A percentile compares a stretch with the other conserved stretches of the same genome.
phyloP scores from a whole-genome alignment of 2,329 filamentous ascomycete genomes.

The Aspergillus sp. region DNA sequence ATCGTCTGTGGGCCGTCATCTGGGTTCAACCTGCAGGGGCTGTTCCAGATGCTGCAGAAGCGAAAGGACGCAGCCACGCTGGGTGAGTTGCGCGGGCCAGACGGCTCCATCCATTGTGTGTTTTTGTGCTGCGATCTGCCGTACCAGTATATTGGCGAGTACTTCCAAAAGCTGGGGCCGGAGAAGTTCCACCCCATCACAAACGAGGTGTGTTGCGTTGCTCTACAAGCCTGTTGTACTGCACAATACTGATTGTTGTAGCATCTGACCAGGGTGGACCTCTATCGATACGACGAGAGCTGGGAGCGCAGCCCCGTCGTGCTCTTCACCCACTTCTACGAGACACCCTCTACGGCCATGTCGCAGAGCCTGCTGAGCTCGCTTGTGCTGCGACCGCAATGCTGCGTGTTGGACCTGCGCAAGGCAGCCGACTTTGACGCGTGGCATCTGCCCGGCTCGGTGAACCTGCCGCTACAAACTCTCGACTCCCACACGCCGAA shows the following conservation, averaged over 20 bases:
- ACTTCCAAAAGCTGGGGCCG: constrained; percentile 56
- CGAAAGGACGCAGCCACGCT: constrained; percentile 48
- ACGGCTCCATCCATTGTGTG: constrained; percentile 53
- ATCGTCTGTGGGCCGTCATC: constrained; percentile 62
- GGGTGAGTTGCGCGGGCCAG: constrained; percentile 42
- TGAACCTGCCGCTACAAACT: constrained; percentile 45
- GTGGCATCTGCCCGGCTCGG: constrained; percentile 46
- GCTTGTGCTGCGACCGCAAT: constrained; percentile 27
- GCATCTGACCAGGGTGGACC: constrained; percentile 51
- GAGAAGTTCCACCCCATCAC: constrained; percentile 51
- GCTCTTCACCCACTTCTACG: constrained; percentile 40
- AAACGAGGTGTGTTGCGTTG: constrained; percentile 39
- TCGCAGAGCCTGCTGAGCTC: constrained; percentile 20
- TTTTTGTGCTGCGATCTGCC: constrained; percentile 65
- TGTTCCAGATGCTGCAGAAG: constrained; percentile 52
- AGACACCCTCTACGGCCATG: constrained; percentile 18
- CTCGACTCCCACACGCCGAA: constrained; percentile 34
- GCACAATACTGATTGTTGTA: constrained; percentile 19
- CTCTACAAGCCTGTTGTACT: neutral
- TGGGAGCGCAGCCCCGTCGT: constrained; percentile 51
- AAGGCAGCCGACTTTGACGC: constrained; percentile 41
- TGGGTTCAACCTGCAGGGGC: constrained; percentile 56
- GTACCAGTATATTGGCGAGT: constrained; percentile 62
- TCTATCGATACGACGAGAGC: constrained; percentile 55
- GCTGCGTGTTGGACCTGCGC: constrained; percentile 47